Percentiles rank a stretch among this genome's conserved stretches.
phyloP scores from a whole-genome alignment of 345 rosid genomes.

The Pugionium cornutum region DNA sequence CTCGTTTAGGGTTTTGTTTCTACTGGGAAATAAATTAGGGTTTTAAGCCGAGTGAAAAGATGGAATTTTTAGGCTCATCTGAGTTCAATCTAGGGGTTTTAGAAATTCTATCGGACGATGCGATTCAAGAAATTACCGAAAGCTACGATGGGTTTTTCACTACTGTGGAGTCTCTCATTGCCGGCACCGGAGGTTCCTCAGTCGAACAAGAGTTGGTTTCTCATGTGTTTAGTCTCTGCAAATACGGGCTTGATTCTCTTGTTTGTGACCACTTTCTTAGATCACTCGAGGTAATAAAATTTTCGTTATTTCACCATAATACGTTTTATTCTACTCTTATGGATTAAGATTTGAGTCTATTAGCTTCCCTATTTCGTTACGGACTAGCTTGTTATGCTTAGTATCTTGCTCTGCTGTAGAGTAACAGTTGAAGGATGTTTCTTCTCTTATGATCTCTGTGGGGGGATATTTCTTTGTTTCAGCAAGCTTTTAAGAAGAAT shows the following conservation, averaged over 20 bases:
- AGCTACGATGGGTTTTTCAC: slow-evolving; percentile 64
- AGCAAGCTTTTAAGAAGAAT: slow-evolving; percentile 67
- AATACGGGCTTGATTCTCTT: slow-evolving; percentile 68
- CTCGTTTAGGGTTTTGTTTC: too few relatives aligned
- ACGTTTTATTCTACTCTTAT: not conserved
- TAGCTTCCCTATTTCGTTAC: not conserved
- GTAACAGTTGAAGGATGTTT: slow-evolving; percentile 1
- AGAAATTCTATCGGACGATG: slow-evolving; percentile 51
- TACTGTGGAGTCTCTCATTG: slow-evolving; percentile 56
- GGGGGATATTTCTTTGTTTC: slow-evolving; percentile 24
- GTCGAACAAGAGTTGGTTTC: slow-evolving; percentile 49
- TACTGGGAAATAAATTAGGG: not conserved
- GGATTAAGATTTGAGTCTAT: not conserved
- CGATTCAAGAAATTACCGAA: slow-evolving; percentile 56
- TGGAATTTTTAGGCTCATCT: slow-evolving; percentile 50
- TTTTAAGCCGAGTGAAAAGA: slow-evolving; percentile 28
- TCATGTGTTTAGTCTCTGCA: slow-evolving; percentile 63
- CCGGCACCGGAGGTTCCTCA: slow-evolving; percentile 47
- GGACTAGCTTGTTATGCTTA: slow-evolving; percentile 1
- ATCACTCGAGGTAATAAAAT: slow-evolving; percentile 55
- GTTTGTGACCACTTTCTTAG: slow-evolving; percentile 69
- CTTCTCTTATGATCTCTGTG: not conserved
- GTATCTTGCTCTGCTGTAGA: slow-evolving; percentile 3
- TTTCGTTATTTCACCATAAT: not conserved
- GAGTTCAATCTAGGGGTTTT: slow-evolving; percentile 52